Base-by-base conservation (phyloP, 805 yeast genomes). In the Tetrapisispora arboricola region DNA sequence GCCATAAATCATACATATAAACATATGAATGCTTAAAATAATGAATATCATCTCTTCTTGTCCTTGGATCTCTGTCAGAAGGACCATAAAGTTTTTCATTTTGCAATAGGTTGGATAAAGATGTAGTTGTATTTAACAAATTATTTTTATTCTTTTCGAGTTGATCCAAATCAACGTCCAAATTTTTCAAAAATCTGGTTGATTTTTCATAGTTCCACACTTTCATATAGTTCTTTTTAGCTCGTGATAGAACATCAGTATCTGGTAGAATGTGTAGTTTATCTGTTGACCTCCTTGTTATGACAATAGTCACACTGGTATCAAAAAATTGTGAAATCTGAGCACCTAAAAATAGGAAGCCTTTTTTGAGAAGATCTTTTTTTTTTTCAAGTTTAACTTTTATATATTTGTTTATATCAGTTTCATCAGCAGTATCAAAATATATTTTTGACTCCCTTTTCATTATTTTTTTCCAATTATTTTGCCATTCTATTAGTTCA, bases 171-270 rank as follows among this genome's bases (percentile, higher is more conserved):
- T 61, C 63, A 7, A 61, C 77, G 37, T 76, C 78, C 51, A 84
- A 64, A 58, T 84, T 76, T 45, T 70, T 73, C 58, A 87, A 69
- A 54, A 88, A 88, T 39, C 95, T 66, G 52, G 78, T 73, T 2
- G 88, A 86, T 60, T 88, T 90, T 42, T 85, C 94, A 52, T 75
- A 79, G 30, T 80, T 76, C 96, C 96, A 90, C 19, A 88, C 82
- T 58, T 88, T 85, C 59, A 82, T 73, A 45, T 75, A 76, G 39
- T 70, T 71, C 32, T 53, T 55, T 37, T 66, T 68, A 5, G 88
- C 94, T 46, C 76, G 72, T 40, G 73, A 67, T 49, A 86, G 72
- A 8, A 85, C 76, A 57, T 88, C 94, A 44, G 61, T 54, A 48
- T 73, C 60, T 50, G 61, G 46, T 55, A 78, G 74, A 11, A 57